These are phyloP conservation scores for Nakazawaea anatomiae DNA, from an alignment of 805 yeast genomes.

Conservation along the genomic window DNA sequence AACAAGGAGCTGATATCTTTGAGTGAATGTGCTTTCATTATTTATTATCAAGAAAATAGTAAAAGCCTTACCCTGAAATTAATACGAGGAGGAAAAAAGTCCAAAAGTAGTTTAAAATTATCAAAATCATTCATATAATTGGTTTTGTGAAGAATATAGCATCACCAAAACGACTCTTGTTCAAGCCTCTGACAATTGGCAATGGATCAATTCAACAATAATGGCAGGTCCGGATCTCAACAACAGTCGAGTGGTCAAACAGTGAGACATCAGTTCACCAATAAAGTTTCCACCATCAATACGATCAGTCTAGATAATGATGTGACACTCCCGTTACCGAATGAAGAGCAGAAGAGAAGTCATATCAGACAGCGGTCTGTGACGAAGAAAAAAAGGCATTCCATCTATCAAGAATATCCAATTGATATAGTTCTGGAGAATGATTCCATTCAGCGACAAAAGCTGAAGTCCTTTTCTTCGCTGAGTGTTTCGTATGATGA, in stretches of 20 bases:
- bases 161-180: too few relatives aligned
- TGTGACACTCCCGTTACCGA: constrained; percentile 5
- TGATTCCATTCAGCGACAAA: background rate
- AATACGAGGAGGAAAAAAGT: too few relatives aligned
- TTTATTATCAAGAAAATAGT: too few relatives aligned
- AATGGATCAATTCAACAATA: constrained; percentile 2
- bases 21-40: too few relatives aligned
- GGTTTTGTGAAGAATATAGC: too few relatives aligned
- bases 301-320: constrained; percentile 4
- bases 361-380: constrained; percentile 6
- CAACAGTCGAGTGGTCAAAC: constrained; percentile 6
- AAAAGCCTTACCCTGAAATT: too few relatives aligned
- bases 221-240: background rate
- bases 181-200: background rate
- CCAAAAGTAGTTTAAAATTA: too few relatives aligned
- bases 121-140: too few relatives aligned
- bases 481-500: background rate
- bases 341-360: constrained; percentile 1
- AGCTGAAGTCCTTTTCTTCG: background rate
- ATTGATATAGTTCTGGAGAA: background rate
- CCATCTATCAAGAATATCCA: constrained; percentile 7
- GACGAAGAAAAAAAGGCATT: constrained; percentile 5
- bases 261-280: background rate
- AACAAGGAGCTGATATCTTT: too few relatives aligned
- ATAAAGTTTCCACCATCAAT: background rate